Percentiles rank a stretch among this genome's conserved stretches.
phyloP scores from a whole-genome alignment of 371 early-diverging fungal genomes.

The Blakeslea trispora region DNA sequence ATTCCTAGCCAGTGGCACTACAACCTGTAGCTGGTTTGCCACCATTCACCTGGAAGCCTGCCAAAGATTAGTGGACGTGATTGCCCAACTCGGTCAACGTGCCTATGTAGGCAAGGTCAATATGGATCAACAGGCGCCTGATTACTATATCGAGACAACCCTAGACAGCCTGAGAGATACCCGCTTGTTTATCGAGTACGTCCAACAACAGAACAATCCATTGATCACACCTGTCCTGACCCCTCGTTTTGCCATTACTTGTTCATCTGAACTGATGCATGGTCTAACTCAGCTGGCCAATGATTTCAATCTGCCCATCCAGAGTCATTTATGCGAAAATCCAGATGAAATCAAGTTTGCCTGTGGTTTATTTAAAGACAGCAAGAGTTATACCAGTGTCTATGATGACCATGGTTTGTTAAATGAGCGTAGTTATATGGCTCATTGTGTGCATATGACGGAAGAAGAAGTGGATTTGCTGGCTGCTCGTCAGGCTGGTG shows the following conservation, averaged over 20 bases:
- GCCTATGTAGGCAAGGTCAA: constrained; percentile 93
- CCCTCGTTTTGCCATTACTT: constrained; percentile 89
- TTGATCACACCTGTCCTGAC: constrained; percentile 81
- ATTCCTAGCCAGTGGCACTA: constrained; percentile 78
- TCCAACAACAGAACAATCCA: constrained; percentile 27
- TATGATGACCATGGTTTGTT: constrained; percentile 72
- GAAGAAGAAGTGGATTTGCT: constrained; percentile 70
- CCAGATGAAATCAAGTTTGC: constrained; percentile 74
- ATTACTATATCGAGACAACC: constrained; percentile 79
- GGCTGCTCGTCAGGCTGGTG: constrained; percentile 61
- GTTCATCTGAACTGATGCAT: constrained; percentile 67
- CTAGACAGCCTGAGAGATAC: constrained; percentile 70
- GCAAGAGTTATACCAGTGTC: constrained; percentile 70
- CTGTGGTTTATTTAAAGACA: constrained; percentile 68
- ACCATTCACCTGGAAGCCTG: constrained; percentile 83
- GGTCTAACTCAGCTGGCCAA: constrained; percentile 72
- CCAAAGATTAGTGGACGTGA: constrained; percentile 68
- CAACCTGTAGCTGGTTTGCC: constrained; percentile 90
- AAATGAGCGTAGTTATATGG: constrained; percentile 79
- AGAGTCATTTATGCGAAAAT: constrained; percentile 88
- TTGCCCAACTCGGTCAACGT: constrained; percentile 79
- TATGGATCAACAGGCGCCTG: constrained; percentile 90
- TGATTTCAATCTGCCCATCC: constrained; percentile 69
- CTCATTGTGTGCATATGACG: constrained; percentile 88
- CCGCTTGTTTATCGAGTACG: constrained; percentile 66